Evolutionary conservation across 257 asterid species (phyloP), one percentile per base, ranked within the genome.

Genomic region (Fraxinus quadrangulata): DNA sequence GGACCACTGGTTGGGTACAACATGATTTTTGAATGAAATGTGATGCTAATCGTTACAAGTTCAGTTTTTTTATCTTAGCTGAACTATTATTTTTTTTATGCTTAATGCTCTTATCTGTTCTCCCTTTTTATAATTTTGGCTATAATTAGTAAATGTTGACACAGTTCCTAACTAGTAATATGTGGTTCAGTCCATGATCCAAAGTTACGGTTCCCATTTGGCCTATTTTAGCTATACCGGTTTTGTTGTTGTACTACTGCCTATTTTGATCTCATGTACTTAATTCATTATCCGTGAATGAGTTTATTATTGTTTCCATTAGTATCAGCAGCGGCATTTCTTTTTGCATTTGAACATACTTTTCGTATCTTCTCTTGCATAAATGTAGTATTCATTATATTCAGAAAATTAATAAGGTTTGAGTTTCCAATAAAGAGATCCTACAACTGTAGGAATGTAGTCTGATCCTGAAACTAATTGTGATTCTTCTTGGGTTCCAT

Each of bases 1-100:
- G 7, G 23, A 26, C 28, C 7, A 33, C 39, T 63, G 67, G 51
- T 31, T 59, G 67, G 24, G 23, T 54, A 40, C 49, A 54, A n/a
- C 76, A 54, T 33, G 74, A 80, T 17, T 54, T 51, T 54, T 19
- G 3, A n/a, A 17, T 17, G 63, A 54, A 54, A 49, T 49, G 61
- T 54, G 63, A 54, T 54, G 17, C 51, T 10, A 17, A 16, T 51
- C 17, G 61, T 51, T 51, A 17, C 28, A 56, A 56, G 66, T 56
- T 59, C 31, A 23, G 67, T n/a, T n/a, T 23, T 13, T 23, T 21
- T 61, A 61, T 23, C 63, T 61, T 61, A n/a, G 16, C 67, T 61
- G 31, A 59, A 61, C 14, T 31, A 8, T 9, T 54, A 16, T 5
- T 54, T 23, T 61, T 61, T 31, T 61, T 45, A 67, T 54, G 10